Evolutionary conservation across 208 protist genomes (phyloP).

Genomic region (Trypanosoma brucei): DNA sequence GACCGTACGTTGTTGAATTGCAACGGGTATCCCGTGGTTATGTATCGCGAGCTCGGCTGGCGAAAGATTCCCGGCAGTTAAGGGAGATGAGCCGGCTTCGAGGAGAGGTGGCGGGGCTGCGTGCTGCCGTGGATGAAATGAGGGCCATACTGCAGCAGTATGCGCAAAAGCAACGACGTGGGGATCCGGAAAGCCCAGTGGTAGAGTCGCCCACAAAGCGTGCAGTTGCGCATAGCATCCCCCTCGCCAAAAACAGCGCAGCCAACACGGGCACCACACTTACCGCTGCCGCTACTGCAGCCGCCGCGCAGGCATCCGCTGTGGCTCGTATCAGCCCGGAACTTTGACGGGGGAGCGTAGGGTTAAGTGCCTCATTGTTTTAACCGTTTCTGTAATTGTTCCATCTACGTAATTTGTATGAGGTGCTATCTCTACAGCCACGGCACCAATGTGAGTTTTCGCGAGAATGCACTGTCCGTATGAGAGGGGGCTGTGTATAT

Average conservation of each 20-base stretch:
- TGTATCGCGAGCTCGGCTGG: conserved; percentile 16
- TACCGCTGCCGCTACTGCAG: conserved; percentile 7
- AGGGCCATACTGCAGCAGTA: conserved; percentile 27
- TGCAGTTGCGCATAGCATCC: neutral
- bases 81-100: conserved; percentile 15
- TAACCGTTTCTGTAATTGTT: too few relatives aligned
- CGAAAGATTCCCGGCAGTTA: neutral
- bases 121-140: conserved; percentile 22
- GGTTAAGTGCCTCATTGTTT: too few relatives aligned
- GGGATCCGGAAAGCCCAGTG: conserved; percentile 42
- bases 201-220: conserved; percentile 33
- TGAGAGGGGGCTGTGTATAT: too few relatives aligned
- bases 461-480: too few relatives aligned
- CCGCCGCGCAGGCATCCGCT: conserved; percentile 17
- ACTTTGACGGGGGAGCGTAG: neutral
- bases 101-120: conserved; percentile 22
- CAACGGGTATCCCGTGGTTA: conserved; percentile 49
- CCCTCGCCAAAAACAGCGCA: neutral
- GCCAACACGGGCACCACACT: neutral
- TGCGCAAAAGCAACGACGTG: conserved; percentile 23
- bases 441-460: too few relatives aligned
- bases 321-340: neutral
- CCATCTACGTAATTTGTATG: too few relatives aligned
- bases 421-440: too few relatives aligned
- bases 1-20: conserved; percentile 26